Base-by-base conservation (phyloP, 306 rosid genomes). In the Carpinus fangiana region DNA sequence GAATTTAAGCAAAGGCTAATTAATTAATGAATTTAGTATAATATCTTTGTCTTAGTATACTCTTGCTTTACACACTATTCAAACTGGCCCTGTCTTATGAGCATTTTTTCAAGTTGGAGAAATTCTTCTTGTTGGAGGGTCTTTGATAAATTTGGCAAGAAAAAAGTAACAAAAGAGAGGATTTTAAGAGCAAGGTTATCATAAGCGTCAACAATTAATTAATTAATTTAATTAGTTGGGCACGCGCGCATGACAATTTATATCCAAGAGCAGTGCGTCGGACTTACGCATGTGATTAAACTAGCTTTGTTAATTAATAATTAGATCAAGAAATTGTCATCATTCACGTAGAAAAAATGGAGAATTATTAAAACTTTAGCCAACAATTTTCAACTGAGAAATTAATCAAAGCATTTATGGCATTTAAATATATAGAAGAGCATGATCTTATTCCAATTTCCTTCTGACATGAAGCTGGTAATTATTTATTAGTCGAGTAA, bases 181-280 rank as follows among this genome's bases (percentile, higher is more conserved):
- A 55, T 67, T 74, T 41, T 54, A 28, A 66, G 74, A 67, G 36
- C 43, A 56, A 67, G 16, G 23, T 54, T 21, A 74, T 23, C 26
- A 23, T 72, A 67, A 74, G 9, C 12, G 16, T 36, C 26, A 21
- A 73, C 28, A 64, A 20, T 61, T 52, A 62, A 17, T 61, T 52
- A 62, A 17, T 47, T 47, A 57, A 60, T 61, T 12, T 18, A 46
- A 10, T 72, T 61, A 46, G 11, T 72, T 61, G 41, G 36, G 12
- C 43, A 23, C 1, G 1, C 26, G 1, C 1, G 26, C 26, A 62
- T 62, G 73, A 79, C 57, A 79, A 65, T 72, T 67, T 59, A 79
- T 73, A 78, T 78, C 54, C 72, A 73, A 71, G 54, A 70, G 64
- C 51, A 70, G 26, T 53, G 23, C 21, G 14, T 70, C 48, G 57